Percentiles rank a stretch among this genome's conserved stretches.
Evolutionary conservation across 73 alveolate species (phyloP).

Genomic region (Breviolum minutum): DNA sequence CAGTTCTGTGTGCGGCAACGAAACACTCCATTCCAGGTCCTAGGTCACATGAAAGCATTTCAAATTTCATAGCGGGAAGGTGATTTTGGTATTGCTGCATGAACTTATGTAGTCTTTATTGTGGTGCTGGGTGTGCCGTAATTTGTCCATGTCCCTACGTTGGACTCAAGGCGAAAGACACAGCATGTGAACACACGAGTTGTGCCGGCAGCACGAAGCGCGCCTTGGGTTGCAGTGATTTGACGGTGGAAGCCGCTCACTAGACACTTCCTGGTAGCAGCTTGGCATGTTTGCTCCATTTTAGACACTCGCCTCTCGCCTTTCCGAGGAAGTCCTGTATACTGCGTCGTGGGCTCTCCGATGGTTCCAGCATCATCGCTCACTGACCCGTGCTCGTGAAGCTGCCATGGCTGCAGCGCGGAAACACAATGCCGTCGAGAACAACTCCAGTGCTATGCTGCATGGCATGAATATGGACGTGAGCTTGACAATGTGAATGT

Average conservation of each 20-base stretch:
- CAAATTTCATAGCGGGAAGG: no score
- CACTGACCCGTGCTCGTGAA: slow-evolving; percentile 48
- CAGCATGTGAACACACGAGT: slow-evolving; percentile 3
- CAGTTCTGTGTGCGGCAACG: no score
- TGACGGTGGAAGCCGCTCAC: neutral
- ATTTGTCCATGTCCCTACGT: no score
- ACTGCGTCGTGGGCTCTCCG: slow-evolving; percentile 82
- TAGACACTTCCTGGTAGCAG: neutral
- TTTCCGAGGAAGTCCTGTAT: slow-evolving; percentile 24
- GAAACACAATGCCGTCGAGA: slow-evolving; percentile 63
- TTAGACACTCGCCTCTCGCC: neutral
- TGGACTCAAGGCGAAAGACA: neutral
- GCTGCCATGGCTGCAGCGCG: slow-evolving; percentile 66
- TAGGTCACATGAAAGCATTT: no score
- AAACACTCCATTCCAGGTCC: no score
- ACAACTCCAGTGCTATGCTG: slow-evolving; percentile 53
- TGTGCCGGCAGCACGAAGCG: slow-evolving; percentile 39
- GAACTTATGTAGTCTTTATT: no score
- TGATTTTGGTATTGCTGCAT: no score
- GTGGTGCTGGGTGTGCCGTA: no score
- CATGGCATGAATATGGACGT: neutral
- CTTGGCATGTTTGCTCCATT: neutral
- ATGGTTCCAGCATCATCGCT: slow-evolving; percentile 72
- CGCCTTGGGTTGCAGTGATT: neutral
- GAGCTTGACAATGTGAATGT: no score